These are phyloP conservation scores for Pseudohalonectria lignicola DNA, from an alignment of 2,329 filamentous ascomycete species.

Conservation along the genomic window DNA sequence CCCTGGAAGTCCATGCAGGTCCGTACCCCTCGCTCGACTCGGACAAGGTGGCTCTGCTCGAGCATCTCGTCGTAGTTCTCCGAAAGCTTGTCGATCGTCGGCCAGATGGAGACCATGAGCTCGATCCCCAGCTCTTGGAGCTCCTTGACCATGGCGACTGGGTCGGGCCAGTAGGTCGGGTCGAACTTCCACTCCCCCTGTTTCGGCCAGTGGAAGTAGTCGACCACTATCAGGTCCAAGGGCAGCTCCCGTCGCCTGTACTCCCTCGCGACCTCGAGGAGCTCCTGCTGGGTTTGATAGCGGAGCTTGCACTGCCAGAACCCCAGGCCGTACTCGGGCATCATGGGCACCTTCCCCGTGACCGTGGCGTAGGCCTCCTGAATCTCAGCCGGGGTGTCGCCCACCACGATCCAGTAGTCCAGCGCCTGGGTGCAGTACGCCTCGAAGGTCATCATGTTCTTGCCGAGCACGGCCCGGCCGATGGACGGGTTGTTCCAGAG, in stretches of 20 bases:
- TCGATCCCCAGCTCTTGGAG: slow-evolving; percentile 47
- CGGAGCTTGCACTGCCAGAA: slow-evolving; percentile 61
- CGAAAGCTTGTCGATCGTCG: slow-evolving; percentile 47
- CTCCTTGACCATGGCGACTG: slow-evolving; percentile 51
- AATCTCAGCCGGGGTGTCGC: slow-evolving; percentile 42
- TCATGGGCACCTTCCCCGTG: slow-evolving; percentile 51
- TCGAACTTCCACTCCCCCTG: slow-evolving; percentile 63
- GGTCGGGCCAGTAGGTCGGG: slow-evolving; percentile 49
- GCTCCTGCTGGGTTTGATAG: slow-evolving; percentile 55
- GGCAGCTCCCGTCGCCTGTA: slow-evolving; percentile 44
- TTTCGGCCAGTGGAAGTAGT: slow-evolving; percentile 57
- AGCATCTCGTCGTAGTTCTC: slow-evolving; percentile 54
- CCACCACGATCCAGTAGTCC: slow-evolving; percentile 55
- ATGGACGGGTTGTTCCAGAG: slow-evolving; percentile 57
- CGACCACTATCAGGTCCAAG: slow-evolving; percentile 54
- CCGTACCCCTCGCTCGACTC: slow-evolving; percentile 47
- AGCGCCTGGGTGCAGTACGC: slow-evolving; percentile 44
- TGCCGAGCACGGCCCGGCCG: slow-evolving; percentile 49
- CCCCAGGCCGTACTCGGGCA: slow-evolving; percentile 57
- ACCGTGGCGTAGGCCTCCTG: slow-evolving; percentile 42
- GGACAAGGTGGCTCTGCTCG: slow-evolving; percentile 47
- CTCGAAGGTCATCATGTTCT: slow-evolving; percentile 51
- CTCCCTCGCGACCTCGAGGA: slow-evolving; percentile 48
- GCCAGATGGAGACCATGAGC: slow-evolving; percentile 61
- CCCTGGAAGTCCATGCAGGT: slow-evolving; percentile 48